phyloP scores from a whole-genome alignment of 2,329 filamentous ascomycete genomes.

The Zopfia rhizophila region DNA sequence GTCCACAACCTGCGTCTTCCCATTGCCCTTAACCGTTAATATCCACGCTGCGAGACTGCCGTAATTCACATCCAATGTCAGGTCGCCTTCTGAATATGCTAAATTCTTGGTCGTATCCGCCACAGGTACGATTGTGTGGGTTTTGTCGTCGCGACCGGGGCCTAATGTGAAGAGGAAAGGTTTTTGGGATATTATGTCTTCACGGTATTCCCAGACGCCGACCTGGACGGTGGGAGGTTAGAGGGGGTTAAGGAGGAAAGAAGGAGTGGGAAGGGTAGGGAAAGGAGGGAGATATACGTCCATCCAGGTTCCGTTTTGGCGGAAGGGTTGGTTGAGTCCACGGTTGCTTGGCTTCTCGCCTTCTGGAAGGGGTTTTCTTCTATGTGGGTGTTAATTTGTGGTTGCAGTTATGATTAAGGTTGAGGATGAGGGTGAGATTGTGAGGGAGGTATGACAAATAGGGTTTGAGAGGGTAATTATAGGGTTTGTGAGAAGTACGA shows the following conservation, averaged over 20 bases:
- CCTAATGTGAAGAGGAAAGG: conserved; percentile 13
- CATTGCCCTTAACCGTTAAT: conserved; percentile 5
- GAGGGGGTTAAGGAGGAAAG: too few relatives aligned
- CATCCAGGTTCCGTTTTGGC: not conserved
- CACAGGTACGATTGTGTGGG: conserved; percentile 1
- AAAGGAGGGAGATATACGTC: not conserved
- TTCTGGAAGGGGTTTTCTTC: too few relatives aligned
- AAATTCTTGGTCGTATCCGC: conserved; percentile 1
- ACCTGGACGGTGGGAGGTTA: conserved; percentile 1
- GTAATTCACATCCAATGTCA: conserved; percentile 2
- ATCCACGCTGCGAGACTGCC: conserved; percentile 8
- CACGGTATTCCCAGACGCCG: conserved; percentile 9
- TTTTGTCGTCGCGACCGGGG: not conserved
- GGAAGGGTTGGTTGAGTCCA: not conserved
- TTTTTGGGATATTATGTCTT: conserved; percentile 3
- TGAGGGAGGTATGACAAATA: too few relatives aligned
- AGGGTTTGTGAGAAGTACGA: too few relatives aligned
- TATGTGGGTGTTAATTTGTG: too few relatives aligned
- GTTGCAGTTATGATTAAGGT: too few relatives aligned
- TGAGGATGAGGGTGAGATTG: too few relatives aligned
- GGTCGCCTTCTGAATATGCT: conserved; percentile 11
- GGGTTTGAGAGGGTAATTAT: too few relatives aligned
- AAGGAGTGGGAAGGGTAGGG: not conserved
- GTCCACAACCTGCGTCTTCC: conserved; percentile 4
- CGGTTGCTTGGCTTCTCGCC: not conserved